Evolutionary conservation across 2,329 filamentous ascomycete species (phyloP).

Genomic region (Penicillium paneum): DNA sequence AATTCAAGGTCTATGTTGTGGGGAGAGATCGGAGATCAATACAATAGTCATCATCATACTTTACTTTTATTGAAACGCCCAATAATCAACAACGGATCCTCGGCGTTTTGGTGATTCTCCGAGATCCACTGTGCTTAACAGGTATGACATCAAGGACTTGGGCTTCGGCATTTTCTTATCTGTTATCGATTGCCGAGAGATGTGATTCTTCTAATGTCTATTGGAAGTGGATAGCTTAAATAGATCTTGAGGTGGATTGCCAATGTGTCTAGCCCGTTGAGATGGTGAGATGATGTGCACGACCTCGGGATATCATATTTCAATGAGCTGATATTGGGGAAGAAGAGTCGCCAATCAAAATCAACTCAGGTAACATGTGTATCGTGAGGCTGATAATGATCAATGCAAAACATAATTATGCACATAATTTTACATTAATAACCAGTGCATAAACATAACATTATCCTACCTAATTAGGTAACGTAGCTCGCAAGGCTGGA

Average conservation of each 20-base stretch:
- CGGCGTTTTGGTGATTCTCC: not conserved
- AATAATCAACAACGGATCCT: not conserved
- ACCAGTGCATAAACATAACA: not conserved
- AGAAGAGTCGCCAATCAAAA: not conserved
- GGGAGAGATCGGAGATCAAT: not conserved
- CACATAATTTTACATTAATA: not conserved
- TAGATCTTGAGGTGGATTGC: not conserved
- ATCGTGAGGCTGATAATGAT: not conserved
- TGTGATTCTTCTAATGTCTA: not conserved
- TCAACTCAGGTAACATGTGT: not conserved
- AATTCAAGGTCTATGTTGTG: not conserved
- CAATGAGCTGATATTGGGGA: not conserved
- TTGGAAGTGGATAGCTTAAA: not conserved
- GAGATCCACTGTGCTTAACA: not conserved
- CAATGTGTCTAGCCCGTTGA: not conserved
- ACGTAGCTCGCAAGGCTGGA: not conserved
- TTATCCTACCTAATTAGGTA: not conserved
- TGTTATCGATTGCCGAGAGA: not conserved
- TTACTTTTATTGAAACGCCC: not conserved
- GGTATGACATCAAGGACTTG: constrained; percentile 5
- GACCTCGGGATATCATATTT: not conserved
- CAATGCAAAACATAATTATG: not conserved
- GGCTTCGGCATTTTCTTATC: not conserved
- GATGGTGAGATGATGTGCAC: not conserved
- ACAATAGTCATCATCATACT: not conserved